Evolutionary conservation across 805 yeast species (phyloP).

Genomic region (Schwanniomyces polymorphus): DNA sequence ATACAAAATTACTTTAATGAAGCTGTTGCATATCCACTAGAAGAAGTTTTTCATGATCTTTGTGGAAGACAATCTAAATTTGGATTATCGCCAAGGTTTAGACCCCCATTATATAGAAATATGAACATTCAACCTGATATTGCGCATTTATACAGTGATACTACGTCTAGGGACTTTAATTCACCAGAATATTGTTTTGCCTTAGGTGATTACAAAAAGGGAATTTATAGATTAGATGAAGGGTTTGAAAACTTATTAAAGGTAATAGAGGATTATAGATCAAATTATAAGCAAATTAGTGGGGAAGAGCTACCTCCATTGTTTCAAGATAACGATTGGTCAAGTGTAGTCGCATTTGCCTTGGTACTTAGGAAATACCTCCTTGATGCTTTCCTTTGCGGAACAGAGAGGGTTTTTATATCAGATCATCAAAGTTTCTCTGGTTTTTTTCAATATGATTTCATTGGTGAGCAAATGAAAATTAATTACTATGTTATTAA

Average conservation of each 20-base stretch:
- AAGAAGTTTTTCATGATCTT: too few relatives aligned
- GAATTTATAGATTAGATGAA: background rate
- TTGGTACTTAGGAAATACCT: too few relatives aligned
- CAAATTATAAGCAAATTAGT: background rate
- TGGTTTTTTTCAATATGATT: slow-evolving; percentile 4
- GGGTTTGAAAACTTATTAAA: slow-evolving; percentile 1
- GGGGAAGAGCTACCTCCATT: background rate
- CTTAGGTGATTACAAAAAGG: slow-evolving; percentile 2
- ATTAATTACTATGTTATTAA: slow-evolving; percentile 5
- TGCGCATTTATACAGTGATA: background rate
- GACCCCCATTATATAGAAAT: background rate
- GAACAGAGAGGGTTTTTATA: too few relatives aligned
- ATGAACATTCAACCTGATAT: background rate
- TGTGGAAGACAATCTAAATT: too few relatives aligned
- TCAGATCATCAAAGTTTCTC: too few relatives aligned
- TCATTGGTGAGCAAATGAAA: slow-evolving; percentile 1
- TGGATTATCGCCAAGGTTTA: too few relatives aligned
- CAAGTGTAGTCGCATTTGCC: background rate
- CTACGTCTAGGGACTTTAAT: background rate
- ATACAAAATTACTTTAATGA: too few relatives aligned
- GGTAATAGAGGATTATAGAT: background rate
- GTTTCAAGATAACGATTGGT: slow-evolving; percentile 2
- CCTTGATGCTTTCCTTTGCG: too few relatives aligned
- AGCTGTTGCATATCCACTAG: too few relatives aligned
- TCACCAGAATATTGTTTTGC: slow-evolving; percentile 1